Conservation (phyloP, 2,329 filamentous ascomycete genomes). For the Calonectria ilicicola region DNA sequence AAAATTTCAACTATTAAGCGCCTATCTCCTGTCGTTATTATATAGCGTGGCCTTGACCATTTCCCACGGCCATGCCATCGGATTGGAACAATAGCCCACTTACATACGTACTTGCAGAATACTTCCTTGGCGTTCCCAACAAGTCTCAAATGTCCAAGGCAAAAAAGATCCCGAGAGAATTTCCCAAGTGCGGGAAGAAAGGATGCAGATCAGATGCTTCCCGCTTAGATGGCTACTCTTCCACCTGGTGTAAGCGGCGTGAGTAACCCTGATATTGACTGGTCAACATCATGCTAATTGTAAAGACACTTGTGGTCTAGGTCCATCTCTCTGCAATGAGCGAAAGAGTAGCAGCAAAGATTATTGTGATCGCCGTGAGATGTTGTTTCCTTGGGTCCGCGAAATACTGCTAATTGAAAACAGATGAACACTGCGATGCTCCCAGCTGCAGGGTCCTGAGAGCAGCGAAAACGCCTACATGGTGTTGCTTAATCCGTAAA, state of each 20-base stretch:
- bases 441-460: not conserved
- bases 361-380: not conserved
- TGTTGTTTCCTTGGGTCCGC: not conserved
- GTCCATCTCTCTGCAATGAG: not conserved
- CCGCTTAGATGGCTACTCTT: not conserved
- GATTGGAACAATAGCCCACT: not conserved
- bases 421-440: not conserved
- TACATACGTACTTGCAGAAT: not conserved
- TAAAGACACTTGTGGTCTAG: slow-evolving; percentile 1
- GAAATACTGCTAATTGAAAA: not conserved
- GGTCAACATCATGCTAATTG: too few relatives aligned
- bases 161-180: not conserved
- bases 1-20: not conserved
- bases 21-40: not conserved
- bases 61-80: not conserved
- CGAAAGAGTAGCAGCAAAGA: not conserved
- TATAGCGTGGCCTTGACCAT: not conserved
- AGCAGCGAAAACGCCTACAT: not conserved
- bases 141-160: not conserved
- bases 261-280: not conserved
- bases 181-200: not conserved
- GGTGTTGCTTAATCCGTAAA: slow-evolving; percentile 14
- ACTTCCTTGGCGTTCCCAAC: not conserved
- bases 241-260: slow-evolving; percentile 8
- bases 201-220: not conserved